Evolutionary conservation across 371 early-diverging fungal genomes (phyloP).

Genomic region (Mucor velutinosus): DNA sequence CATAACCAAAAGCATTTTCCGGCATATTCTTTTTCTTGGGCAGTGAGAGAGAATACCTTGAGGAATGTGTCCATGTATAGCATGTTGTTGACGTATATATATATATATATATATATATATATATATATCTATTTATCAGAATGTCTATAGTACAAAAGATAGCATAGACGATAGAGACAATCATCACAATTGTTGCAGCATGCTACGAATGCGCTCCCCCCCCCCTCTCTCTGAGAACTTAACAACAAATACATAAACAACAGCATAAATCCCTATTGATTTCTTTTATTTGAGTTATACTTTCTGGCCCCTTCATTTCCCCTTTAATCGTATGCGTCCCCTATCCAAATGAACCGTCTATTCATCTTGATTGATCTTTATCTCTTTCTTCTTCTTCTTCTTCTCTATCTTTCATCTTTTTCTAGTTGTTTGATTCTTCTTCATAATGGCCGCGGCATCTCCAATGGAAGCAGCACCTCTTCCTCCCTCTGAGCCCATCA

Average conservation of each 20-base stretch:
- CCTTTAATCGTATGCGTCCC: not conserved
- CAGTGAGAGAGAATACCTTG: not conserved
- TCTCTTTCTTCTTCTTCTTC: constrained; percentile 5
- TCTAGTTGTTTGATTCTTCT: constrained; percentile 7
- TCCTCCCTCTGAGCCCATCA: constrained; percentile 51
- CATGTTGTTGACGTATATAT: too few relatives aligned
- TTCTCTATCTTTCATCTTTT: not conserved
- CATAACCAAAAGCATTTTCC: not conserved
- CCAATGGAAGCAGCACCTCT: constrained; percentile 38
- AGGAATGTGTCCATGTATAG: not conserved
- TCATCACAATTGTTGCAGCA: not conserved
- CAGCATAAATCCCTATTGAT: not conserved
- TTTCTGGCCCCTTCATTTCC: not conserved
- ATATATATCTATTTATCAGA: too few relatives aligned
- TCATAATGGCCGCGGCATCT: constrained; percentile 28
- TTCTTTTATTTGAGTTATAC: not conserved
- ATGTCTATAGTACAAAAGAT: not conserved
- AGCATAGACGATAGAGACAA: not conserved
- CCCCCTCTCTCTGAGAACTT: not conserved
- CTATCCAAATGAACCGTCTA: not conserved
- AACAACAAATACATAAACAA: not conserved
- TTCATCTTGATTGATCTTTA: not conserved
- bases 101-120: too few relatives aligned
- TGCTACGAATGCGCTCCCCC: too few relatives aligned
- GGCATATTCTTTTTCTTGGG: not conserved